Evolutionary conservation across 805 yeast species (phyloP).

Genomic region (Hanseniaspora lachancei): DNA sequence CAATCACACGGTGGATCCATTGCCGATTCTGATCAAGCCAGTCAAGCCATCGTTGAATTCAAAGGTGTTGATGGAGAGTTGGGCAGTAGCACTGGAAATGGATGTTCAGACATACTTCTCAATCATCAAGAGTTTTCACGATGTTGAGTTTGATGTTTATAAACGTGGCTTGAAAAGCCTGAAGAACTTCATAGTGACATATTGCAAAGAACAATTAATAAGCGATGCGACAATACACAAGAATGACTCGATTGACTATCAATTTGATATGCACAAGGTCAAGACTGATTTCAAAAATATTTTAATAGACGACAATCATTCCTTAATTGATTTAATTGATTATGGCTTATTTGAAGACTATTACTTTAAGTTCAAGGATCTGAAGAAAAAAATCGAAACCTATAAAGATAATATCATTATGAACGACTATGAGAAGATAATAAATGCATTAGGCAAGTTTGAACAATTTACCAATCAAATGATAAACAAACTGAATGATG

Average conservation of each 20-base stretch:
- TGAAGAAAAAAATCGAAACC: constrained; percentile 16
- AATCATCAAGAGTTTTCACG: background rate
- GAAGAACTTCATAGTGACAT: background rate
- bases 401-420: constrained; percentile 15
- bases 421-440: background rate
- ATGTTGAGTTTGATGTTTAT: background rate
- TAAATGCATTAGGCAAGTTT: background rate
- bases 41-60: background rate
- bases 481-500: background rate
- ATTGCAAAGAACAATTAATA: background rate
- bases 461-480: background rate
- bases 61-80: background rate
- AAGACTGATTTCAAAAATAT: constrained; percentile 17
- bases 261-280: background rate
- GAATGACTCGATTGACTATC: background rate
- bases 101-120: constrained; percentile 6
- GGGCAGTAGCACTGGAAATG: constrained; percentile 6
- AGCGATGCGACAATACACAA: background rate
- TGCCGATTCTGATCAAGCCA: constrained; percentile 9
- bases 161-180: background rate
- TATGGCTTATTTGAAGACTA: constrained; percentile 22
- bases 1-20: background rate
- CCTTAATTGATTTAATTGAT: constrained; percentile 28
- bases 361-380: constrained; percentile 25
- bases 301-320: constrained; percentile 16